A percentile compares a stretch with the other conserved stretches of the same genome.
Conservation (phyloP, 257 asterid species). For the Solanum chmielewskii region DNA sequence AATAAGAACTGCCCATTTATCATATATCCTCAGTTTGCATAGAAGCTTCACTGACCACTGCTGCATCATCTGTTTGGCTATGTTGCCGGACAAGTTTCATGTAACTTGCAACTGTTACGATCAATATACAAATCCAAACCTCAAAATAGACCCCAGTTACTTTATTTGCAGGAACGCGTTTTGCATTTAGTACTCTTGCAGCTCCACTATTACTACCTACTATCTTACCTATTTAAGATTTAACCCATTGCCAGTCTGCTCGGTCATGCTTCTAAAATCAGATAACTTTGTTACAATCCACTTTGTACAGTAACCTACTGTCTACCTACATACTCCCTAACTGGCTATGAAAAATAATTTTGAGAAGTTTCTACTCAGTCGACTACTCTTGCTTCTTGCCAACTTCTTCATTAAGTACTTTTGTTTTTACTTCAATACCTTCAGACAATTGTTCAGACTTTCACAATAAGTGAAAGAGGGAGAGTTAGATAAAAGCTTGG, state of each 20-base stretch:
- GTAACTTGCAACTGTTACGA: background rate
- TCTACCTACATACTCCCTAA: background rate
- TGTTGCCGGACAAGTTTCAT: background rate
- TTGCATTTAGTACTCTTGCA: background rate
- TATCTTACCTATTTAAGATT: background rate
- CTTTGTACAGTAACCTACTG: background rate
- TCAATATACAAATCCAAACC: background rate
- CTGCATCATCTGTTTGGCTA: background rate
- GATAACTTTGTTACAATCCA: background rate
- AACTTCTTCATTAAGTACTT: background rate
- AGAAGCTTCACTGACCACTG: background rate
- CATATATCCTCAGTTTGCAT: background rate
- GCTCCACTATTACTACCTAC: background rate
- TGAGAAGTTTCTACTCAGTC: background rate
- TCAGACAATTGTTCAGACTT: background rate
- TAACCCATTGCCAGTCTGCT: background rate
- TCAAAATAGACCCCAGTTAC: background rate
- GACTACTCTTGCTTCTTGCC: background rate
- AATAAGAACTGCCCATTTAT: background rate
- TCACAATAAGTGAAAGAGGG: background rate
- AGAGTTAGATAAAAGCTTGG: background rate
- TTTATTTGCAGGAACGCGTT: background rate
- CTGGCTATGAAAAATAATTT: background rate
- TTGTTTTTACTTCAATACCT: background rate
- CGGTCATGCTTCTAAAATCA: background rate